These are phyloP conservation scores for Malbranchea zuffiana DNA, from an alignment of 2,329 filamentous ascomycete species.

Conservation along the genomic window DNA sequence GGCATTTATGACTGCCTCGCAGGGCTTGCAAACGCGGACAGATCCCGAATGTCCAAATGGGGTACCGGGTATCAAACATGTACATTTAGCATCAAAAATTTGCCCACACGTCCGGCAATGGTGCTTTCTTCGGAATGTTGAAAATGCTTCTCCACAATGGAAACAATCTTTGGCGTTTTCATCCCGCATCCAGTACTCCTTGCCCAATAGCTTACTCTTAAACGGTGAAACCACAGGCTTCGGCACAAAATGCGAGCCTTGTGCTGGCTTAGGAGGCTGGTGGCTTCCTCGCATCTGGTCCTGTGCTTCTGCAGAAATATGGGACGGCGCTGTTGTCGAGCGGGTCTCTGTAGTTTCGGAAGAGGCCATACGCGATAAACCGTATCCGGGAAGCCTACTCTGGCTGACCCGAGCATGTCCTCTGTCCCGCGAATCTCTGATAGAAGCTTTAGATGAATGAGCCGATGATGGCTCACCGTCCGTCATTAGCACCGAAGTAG, in stretches of 20 bases:
- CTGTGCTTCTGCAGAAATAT: constrained; percentile 19
- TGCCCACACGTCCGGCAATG: constrained; percentile 94
- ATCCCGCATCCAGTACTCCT: constrained; percentile 98
- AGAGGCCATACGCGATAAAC: constrained; percentile 32
- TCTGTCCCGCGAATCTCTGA: constrained; percentile 24
- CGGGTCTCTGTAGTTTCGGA: constrained; percentile 34
- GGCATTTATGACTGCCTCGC: constrained; percentile 79
- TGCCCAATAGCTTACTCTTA: constrained; percentile 77
- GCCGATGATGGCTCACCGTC: constrained; percentile 22
- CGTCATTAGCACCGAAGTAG: constrained; percentile 22
- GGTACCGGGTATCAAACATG: constrained; percentile 74
- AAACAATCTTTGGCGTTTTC: constrained; percentile 98
- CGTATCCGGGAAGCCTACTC: constrained; percentile 37
- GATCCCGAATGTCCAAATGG: constrained; percentile 78
- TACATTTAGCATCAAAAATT: constrained; percentile 96
- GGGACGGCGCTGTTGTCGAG: constrained; percentile 29
- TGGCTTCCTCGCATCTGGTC: constrained; percentile 14
- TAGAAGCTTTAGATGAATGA: constrained; percentile 21
- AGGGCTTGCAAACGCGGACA: constrained; percentile 84
- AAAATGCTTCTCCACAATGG: constrained; percentile 78
- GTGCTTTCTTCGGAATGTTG: constrained; percentile 89
- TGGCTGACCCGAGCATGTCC: constrained; percentile 31
- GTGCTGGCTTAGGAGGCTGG: constrained; percentile 6
- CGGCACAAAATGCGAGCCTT: constrained; percentile 7
- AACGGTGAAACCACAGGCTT: constrained; percentile 31